These are phyloP conservation scores for Toxicodendron radicans DNA, from an alignment of 345 rosid genomes.

Conservation along the genomic window DNA sequence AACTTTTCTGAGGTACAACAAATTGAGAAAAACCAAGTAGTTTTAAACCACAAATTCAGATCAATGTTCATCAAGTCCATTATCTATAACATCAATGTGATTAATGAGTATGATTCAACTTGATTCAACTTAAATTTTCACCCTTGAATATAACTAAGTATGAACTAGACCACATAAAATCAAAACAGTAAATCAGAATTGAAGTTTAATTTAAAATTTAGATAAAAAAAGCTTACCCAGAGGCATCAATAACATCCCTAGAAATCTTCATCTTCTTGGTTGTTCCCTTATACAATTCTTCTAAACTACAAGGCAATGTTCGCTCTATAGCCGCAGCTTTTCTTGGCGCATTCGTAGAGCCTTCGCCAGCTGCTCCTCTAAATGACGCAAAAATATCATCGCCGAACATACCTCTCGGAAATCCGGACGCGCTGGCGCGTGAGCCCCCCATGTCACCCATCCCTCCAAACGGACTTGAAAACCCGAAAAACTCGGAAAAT, in stretches of 20 bases:
- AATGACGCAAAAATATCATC: slow-evolving; percentile 60
- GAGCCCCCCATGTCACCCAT: slow-evolving; percentile 60
- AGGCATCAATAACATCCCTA: slow-evolving; percentile 61
- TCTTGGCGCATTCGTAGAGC: slow-evolving; percentile 42
- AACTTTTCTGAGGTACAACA: neutral
- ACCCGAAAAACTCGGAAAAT: slow-evolving; percentile 83
- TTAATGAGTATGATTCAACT: neutral
- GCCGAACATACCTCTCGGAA: slow-evolving; percentile 52
- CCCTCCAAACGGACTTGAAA: slow-evolving; percentile 60
- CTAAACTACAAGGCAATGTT: slow-evolving; percentile 81
- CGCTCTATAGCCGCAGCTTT: slow-evolving; percentile 78
- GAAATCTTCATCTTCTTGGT: slow-evolving; percentile 95
- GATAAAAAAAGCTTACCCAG: slow-evolving; percentile 48
- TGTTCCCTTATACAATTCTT: slow-evolving; percentile 80
- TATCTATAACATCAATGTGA: neutral
- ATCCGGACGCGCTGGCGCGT: slow-evolving; percentile 48
- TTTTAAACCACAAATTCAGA: neutral
- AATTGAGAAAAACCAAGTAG: neutral
- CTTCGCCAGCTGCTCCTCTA: slow-evolving; percentile 47
- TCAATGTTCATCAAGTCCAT: neutral
- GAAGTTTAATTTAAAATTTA: neutral
- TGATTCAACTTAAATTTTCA: no score
- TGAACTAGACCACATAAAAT: neutral
- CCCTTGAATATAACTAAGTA: neutral
- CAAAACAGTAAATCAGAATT: neutral